Percentiles rank a stretch among this genome's conserved stretches.
These are phyloP conservation scores for Picea abies DNA, from an alignment of 83 land plant species.

Conservation along the genomic window DNA sequence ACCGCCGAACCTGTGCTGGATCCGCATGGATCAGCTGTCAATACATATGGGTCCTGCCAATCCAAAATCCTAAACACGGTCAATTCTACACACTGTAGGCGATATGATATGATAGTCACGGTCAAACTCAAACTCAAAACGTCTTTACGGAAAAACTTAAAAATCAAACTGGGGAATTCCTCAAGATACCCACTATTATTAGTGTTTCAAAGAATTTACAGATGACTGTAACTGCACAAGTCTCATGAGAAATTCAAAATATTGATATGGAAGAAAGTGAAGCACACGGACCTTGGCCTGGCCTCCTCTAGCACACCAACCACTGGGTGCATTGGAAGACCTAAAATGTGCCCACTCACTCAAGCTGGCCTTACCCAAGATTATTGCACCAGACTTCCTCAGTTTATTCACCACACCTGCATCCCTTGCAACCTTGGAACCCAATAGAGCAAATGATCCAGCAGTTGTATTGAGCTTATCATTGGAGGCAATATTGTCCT, in stretches of 20 bases:
- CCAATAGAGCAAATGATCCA: constrained; percentile 41
- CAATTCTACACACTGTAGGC: not conserved
- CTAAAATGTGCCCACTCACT: constrained; percentile 51
- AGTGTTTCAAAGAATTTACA: not conserved
- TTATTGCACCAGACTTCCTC: no score
- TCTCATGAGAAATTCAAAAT: no score
- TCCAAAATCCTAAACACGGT: not conserved
- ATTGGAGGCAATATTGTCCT: constrained; percentile 29
- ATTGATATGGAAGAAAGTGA: no score
- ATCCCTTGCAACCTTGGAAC: constrained; percentile 18
- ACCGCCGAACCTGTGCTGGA: constrained; percentile 44
- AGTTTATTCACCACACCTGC: constrained; percentile 13
- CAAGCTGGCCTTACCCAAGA: constrained; percentile 64
- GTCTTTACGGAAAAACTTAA: not conserved
- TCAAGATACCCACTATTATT: not conserved
- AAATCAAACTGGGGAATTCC: not conserved
- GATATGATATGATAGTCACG: not conserved
- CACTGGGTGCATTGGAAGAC: constrained; percentile 20
- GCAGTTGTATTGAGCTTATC: constrained; percentile 47
- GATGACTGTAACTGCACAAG: no score
- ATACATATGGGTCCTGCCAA: constrained; percentile 38
- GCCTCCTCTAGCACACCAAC: constrained; percentile 37
- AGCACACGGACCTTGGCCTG: no score
- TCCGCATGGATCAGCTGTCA: constrained; percentile 22
- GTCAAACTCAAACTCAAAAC: not conserved